These are phyloP conservation scores for Leccinum fallax DNA, from an alignment of 1,284 basidiomycete species.

Conservation along the genomic window DNA sequence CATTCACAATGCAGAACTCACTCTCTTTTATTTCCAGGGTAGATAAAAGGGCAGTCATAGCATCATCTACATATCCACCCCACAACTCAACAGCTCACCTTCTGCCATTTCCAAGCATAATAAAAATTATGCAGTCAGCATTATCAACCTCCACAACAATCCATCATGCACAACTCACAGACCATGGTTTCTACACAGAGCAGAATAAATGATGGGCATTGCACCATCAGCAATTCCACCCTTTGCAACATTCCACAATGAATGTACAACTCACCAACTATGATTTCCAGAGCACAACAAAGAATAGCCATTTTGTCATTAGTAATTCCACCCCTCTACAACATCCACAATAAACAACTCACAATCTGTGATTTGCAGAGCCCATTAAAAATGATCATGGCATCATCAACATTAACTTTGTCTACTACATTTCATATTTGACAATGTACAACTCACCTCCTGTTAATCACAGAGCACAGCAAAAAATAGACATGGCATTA, in stretches of 20 bases:
- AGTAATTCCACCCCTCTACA: background rate
- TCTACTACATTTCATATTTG: background rate
- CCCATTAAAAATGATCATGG: background rate
- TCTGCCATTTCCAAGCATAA: background rate
- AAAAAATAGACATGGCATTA: background rate
- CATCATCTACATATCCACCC: background rate
- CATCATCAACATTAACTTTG: background rate
- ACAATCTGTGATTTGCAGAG: background rate
- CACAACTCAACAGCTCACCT: background rate
- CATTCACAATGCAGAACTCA: background rate
- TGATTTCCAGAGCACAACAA: background rate
- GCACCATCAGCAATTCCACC: background rate
- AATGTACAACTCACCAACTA: background rate
- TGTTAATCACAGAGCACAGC: background rate
- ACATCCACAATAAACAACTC: background rate
- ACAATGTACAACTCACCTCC: background rate
- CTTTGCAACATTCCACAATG: background rate
- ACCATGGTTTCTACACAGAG: background rate
- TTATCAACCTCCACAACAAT: background rate
- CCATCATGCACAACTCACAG: background rate
- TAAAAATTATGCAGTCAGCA: background rate
- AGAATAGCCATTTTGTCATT: background rate
- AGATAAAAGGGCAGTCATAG: background rate
- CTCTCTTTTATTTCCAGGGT: background rate
- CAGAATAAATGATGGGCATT: background rate